These are phyloP conservation scores for Mollisia scopiformis DNA, from an alignment of 2,329 filamentous ascomycete genomes.

Conservation along the genomic window DNA sequence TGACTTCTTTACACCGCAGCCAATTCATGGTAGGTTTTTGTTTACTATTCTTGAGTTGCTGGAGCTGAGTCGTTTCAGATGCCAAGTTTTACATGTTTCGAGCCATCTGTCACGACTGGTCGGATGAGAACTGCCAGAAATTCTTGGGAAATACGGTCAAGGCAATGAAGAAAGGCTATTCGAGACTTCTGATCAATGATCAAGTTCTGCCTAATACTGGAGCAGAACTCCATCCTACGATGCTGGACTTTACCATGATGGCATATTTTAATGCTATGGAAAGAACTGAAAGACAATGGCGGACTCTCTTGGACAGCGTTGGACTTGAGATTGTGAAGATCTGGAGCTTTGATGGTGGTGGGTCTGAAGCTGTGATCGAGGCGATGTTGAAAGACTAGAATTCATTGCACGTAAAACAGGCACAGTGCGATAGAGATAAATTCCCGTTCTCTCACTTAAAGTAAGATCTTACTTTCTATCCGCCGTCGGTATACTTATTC, in stretches of 20 bases:
- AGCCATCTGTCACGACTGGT: slow-evolving; percentile 33
- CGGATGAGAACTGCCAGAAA: slow-evolving; percentile 28
- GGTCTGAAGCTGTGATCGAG: slow-evolving; percentile 2
- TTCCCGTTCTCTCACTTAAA: not conserved
- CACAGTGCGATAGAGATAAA: not conserved
- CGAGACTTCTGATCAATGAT: slow-evolving; percentile 32
- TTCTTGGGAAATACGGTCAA: slow-evolving; percentile 30
- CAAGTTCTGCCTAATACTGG: slow-evolving; percentile 27
- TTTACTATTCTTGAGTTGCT: no score
- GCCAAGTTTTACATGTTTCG: slow-evolving; percentile 34
- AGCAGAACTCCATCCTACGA: not conserved
- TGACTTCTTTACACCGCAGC: slow-evolving; percentile 35
- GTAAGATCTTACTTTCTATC: not conserved
- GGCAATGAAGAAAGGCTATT: slow-evolving; percentile 31
- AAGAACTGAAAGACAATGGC: slow-evolving; percentile 8
- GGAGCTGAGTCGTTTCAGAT: slow-evolving; percentile 17
- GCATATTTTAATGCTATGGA: slow-evolving; percentile 1
- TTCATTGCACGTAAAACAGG: not conserved
- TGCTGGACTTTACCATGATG: slow-evolving; percentile 5
- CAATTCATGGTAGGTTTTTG: slow-evolving; percentile 27
- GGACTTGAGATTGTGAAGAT: not conserved
- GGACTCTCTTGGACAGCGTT: not conserved
- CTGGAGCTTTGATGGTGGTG: not conserved
- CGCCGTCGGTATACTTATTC: no score
- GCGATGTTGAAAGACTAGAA: not conserved